Conservation (phyloP, 768 basidiomycete species). For the Thelephora aurantiotincta region DNA sequence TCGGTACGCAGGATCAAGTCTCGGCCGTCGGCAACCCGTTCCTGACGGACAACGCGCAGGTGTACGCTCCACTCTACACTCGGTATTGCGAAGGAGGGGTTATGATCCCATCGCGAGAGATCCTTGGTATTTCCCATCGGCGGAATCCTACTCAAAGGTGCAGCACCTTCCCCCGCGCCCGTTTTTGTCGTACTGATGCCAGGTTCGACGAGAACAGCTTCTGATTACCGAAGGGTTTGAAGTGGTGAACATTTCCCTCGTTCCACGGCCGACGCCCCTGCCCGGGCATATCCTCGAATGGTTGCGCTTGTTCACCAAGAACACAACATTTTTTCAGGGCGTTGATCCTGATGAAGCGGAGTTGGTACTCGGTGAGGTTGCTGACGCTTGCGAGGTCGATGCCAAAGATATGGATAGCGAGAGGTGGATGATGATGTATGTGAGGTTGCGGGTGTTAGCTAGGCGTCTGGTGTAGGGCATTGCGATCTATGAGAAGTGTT, state of each 20-base stretch:
- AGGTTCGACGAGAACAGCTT: conserved; percentile 23
- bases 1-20: conserved; percentile 29
- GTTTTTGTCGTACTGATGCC: neutral
- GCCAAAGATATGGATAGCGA: conserved; percentile 37
- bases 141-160: conserved; percentile 48
- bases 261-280: conserved; percentile 41
- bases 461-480: too few species aligned
- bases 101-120: conserved; percentile 46
- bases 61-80: conserved; percentile 41
- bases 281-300: conserved; percentile 43
- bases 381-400: conserved; percentile 38
- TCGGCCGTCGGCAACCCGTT: neutral
- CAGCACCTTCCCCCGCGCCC: conserved; percentile 5
- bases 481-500: too few species aligned
- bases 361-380: conserved; percentile 48
- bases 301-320: conserved; percentile 51
- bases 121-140: conserved; percentile 79
- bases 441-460: conserved; percentile 51
- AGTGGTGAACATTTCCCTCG: conserved; percentile 36
- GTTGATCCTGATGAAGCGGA: conserved; percentile 40
- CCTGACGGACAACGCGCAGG: conserved; percentile 28
- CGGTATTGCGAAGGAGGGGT: conserved; percentile 35
- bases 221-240: conserved; percentile 43
- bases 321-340: conserved; percentile 36
- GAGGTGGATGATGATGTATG: conserved; percentile 63